A percentile compares a stretch with the other conserved stretches of the same genome.
Conservation (phyloP, 306 rosid genomes). For the Trichosanthes truncata region DNA sequence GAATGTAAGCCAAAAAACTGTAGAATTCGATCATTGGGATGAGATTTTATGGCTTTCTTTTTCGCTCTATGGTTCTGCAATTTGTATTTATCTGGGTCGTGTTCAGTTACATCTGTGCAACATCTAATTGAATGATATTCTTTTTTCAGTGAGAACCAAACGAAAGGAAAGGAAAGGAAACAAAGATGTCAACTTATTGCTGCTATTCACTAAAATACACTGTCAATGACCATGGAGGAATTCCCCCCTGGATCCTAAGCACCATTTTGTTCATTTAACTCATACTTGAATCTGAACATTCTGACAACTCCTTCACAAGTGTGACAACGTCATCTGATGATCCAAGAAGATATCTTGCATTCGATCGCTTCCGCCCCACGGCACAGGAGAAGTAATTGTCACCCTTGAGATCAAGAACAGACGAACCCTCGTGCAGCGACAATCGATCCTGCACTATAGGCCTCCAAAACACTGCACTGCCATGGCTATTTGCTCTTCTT, state of each 20-base stretch:
- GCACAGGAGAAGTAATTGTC: constrained; percentile 86
- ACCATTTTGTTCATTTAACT: background rate
- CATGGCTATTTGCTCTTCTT: constrained; percentile 28
- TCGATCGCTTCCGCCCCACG: constrained; percentile 64
- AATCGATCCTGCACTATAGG: constrained; percentile 33
- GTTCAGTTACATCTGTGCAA: background rate
- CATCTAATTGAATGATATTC: background rate
- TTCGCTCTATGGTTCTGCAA: background rate
- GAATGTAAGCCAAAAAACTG: background rate
- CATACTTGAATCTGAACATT: constrained; percentile 16
- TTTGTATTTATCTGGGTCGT: background rate
- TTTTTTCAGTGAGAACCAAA: background rate
- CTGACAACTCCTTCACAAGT: constrained; percentile 54
- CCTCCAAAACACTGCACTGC: constrained; percentile 25
- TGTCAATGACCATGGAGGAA: background rate
- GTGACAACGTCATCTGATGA: constrained; percentile 49
- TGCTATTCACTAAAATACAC: constrained; percentile 4
- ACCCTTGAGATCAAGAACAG: constrained; percentile 82
- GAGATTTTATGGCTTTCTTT: background rate
- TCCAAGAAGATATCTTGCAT: constrained; percentile 69
- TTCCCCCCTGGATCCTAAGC: background rate
- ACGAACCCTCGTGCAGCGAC: constrained; percentile 61
- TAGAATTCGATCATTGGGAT: background rate
- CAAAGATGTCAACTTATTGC: background rate
- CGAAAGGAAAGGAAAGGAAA: background rate